Evolutionary conservation across 1,284 basidiomycete genomes (phyloP), one percentile per base, ranked within the genome.

Genomic region (Tilletia setariae): DNA sequence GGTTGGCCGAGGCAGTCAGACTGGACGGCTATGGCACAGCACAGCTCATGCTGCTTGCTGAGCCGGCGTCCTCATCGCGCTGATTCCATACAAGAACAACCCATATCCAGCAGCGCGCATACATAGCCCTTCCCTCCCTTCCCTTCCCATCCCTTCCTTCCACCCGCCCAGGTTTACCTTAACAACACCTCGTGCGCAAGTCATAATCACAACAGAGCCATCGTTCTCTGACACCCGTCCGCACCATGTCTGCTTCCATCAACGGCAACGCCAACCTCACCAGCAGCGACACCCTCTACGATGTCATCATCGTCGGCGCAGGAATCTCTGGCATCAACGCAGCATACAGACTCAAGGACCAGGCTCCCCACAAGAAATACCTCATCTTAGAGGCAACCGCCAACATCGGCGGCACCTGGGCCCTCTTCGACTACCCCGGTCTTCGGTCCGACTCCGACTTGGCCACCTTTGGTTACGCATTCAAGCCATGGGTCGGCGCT

Each of bases 281-380:
- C 56, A n/a, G 28, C 30, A n/a, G 32, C 56, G 56, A 61, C 28
- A 30, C 35, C 46, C 32, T 35, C 28, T 70, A 71, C 67, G 75
- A 76, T 64, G 73, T 80, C 13, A 49, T 80, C 70, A 74, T 81
- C 68, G 69, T 81, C 63, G 79, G 79, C 49, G 77, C 79, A 47
- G 79, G 79, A 69, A 74, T 81, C 72, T 79, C 78, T 21, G 79
- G 79, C 65, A 78, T 80, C 72, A 81, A 80, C 67, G 77, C 78
- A 59, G 76, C 75, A 23, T 81, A 81, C 69, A 74, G 79, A 56
- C 69, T 77, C 63, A 72, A 76, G 28, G 75, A 72, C 25, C 69
- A 74, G 64, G 78, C 74, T 44, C 56, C 56, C 0, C 74, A 75
- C 66, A 46, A 44, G 44, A 42, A 21, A 7, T 79, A 73, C 59